Evolutionary conservation across 1,139 yeast genomes (phyloP).

Genomic region (Taphrina communis): DNA sequence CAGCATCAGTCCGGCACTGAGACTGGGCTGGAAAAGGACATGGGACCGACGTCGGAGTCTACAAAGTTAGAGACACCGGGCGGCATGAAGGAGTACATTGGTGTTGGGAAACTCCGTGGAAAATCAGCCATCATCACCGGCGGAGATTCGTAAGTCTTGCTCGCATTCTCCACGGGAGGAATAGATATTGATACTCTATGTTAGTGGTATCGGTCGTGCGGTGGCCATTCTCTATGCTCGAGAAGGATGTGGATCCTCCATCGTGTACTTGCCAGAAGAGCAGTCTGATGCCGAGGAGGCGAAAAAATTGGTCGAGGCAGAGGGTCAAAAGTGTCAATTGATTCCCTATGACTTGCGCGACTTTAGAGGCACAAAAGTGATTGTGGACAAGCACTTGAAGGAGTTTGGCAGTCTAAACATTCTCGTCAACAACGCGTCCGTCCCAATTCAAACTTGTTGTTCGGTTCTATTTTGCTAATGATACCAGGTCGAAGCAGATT

Average conservation of each 20-base stretch:
- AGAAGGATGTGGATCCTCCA: slow-evolving; percentile 38
- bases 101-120: slow-evolving; percentile 37
- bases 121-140: slow-evolving; percentile 41
- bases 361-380: slow-evolving; percentile 50
- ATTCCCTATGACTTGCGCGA: slow-evolving; percentile 36
- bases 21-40: slow-evolving; percentile 35
- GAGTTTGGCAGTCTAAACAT: slow-evolving; percentile 76
- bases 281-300: slow-evolving; percentile 41
- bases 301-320: slow-evolving; percentile 37
- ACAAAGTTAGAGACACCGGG: slow-evolving; percentile 39
- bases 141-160: slow-evolving; percentile 36
- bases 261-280: slow-evolving; percentile 42
- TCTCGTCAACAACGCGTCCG: slow-evolving; percentile 95
- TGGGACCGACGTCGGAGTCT: slow-evolving; percentile 40
- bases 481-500: slow-evolving; percentile 20
- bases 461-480: neutral
- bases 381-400: slow-evolving; percentile 71
- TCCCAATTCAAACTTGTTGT: slow-evolving; percentile 69
- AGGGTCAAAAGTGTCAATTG: slow-evolving; percentile 37
- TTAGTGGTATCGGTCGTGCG: slow-evolving; percentile 42
- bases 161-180: neutral
- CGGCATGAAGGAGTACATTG: slow-evolving; percentile 34
- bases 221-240: slow-evolving; percentile 42
- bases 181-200: neutral
- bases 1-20: slow-evolving; percentile 30